Evolutionary conservation across 129 eudicot species (phyloP), one percentile per base, ranked within the genome.

Genomic region (Cynara cardunculus): DNA sequence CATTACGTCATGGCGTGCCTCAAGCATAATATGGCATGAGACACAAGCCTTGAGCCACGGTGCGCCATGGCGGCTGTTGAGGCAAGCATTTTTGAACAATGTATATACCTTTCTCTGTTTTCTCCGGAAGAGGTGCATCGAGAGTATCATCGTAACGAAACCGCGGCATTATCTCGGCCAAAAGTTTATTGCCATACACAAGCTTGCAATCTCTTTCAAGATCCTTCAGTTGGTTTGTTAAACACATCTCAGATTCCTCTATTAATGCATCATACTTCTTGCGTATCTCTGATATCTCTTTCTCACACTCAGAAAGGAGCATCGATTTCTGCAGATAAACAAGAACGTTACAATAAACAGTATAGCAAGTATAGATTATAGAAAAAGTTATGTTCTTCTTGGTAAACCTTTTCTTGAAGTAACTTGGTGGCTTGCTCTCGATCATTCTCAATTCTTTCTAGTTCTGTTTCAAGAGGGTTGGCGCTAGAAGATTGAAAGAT

Each of bases 361-460:
- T 32, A n/a, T 11, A 71, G 25, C 5, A 66, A 16, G 2, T 16
- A 46, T 28, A 26, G 27, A 31, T 10, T 71, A 56, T 14, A 74
- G 19, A 41, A 25, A 32, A 7, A 7, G 7, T 9, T 25, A 31
- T 25, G 3, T 3, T 0, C 9, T 4, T 1, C 35, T 18, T 8
- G 53, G 69, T 82, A 77, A 65, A 90, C 98, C 96, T 62, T 82
- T 26, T 91, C 95, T 64, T 94, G 86, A 49, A 82, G 86, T 25
- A 14, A 70, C 78, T 82, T 89, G 8, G 24, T 74, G 79, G 66
- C 66, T 64, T 86, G 79, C 25, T 78, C 88, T 68, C 37, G 83
- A 31, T 74, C 83, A 75, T 85, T 84, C 27, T 78, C 81, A 26
- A 88, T 81, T 18, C 70, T 87, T 69, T 88, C 88, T 37, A 88